These are phyloP conservation scores for Geum urbanum DNA, from an alignment of 306 rosid species.

Conservation along the genomic window DNA sequence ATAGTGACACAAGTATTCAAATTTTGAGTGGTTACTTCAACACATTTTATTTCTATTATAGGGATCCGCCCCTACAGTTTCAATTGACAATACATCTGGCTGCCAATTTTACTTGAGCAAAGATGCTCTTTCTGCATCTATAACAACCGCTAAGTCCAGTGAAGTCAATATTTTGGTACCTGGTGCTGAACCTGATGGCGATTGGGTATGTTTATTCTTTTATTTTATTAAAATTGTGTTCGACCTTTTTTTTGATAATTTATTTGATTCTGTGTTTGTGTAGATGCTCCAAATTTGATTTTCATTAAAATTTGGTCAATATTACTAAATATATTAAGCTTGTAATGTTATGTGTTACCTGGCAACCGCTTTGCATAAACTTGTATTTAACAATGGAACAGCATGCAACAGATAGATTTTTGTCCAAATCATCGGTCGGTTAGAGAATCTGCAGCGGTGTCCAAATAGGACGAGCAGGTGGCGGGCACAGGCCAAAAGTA, in stretches of 20 bases:
- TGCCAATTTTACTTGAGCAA: conserved; percentile 86
- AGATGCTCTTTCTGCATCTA: conserved; percentile 68
- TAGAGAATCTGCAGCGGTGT: too few relatives aligned
- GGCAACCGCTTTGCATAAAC: neutral
- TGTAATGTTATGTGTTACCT: neutral
- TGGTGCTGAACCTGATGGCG: conserved; percentile 61
- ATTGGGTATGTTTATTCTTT: conserved; percentile 62
- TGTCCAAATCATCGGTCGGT: too few relatives aligned
- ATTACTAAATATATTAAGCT: neutral
- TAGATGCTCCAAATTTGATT: conserved; percentile 9
- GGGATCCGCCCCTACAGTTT: conserved; percentile 96
- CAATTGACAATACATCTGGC: conserved; percentile 86
- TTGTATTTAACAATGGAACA: neutral
- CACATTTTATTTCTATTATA: conserved; percentile 27
- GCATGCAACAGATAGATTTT: neutral
- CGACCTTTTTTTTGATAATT: neutral
- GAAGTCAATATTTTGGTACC: conserved; percentile 95
- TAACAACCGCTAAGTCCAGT: conserved; percentile 93
- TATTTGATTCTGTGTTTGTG: neutral
- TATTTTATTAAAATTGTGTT: neutral
- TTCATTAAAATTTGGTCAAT: neutral
- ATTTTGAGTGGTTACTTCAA: conserved; percentile 15
- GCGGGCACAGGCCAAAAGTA: too few relatives aligned
- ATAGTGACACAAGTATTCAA: neutral
- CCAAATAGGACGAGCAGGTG: too few relatives aligned